Conservation (phyloP, 2,329 filamentous ascomycete species). For the Microsporum canis region DNA sequence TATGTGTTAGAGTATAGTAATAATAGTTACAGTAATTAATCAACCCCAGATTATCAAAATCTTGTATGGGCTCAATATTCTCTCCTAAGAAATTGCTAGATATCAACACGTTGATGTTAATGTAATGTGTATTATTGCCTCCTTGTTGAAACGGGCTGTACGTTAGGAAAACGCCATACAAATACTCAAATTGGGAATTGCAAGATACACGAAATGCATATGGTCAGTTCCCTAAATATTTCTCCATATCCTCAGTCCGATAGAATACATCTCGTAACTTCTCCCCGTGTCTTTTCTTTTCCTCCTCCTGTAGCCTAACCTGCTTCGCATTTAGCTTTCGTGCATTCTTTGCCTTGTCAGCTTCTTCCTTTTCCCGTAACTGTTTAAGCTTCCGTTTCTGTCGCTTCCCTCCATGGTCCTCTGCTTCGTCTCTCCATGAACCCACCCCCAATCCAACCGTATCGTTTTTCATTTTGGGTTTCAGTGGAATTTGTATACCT, state of each 20-base stretch:
- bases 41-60: not conserved
- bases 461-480: constrained; percentile 59
- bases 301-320: constrained; percentile 49
- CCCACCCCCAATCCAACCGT: constrained; percentile 59
- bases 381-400: constrained; percentile 7
- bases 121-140: not conserved
- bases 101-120: not conserved
- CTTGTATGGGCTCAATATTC: not conserved
- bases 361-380: constrained; percentile 19
- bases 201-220: not conserved
- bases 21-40: not conserved
- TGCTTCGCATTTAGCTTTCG: constrained; percentile 58
- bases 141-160: not conserved
- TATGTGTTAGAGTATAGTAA: not conserved
- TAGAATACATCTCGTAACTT: constrained; percentile 61
- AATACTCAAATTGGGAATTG: not conserved
- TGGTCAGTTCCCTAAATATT: constrained; percentile 48
- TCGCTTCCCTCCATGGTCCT: constrained; percentile 18
- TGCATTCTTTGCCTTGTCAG: constrained; percentile 30
- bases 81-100: not conserved
- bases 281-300: constrained; percentile 52
- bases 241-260: constrained; percentile 61
- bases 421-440: constrained; percentile 27
- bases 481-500: constrained; percentile 66
- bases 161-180: not conserved